Evolutionary conservation across 208 protist species (phyloP).

Genomic region (Trypanosoma vivax): DNA sequence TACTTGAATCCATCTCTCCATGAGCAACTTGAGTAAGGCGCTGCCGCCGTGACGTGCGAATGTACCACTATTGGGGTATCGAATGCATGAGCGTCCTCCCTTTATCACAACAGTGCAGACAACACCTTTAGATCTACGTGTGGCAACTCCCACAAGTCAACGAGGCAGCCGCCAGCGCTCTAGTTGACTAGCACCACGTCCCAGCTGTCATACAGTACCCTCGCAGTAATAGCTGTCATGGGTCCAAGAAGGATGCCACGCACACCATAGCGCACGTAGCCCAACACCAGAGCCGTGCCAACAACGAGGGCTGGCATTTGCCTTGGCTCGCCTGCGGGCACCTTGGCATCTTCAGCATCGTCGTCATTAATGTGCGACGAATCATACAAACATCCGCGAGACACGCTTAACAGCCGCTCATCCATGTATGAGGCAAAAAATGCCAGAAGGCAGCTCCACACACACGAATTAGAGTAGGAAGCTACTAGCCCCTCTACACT

Average conservation of each 20-base stretch:
- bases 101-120: too few species aligned
- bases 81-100: too few species aligned
- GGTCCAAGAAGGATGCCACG: conserved; percentile 60
- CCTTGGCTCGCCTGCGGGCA: conserved; percentile 19
- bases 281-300: conserved; percentile 48
- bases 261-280: conserved; percentile 55
- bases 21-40: too few species aligned
- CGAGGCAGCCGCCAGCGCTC: neutral
- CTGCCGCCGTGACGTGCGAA: too few species aligned
- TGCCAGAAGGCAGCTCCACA: conserved; percentile 25
- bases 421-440: conserved; percentile 38
- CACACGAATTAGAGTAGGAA: conserved; percentile 14
- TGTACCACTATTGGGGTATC: too few species aligned
- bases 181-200: conserved; percentile 29
- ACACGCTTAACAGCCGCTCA: conserved; percentile 66
- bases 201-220: conserved; percentile 73
- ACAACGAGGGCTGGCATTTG: conserved; percentile 55
- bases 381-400: conserved; percentile 31
- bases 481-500: conserved; percentile 12
- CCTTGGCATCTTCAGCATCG: too few species aligned
- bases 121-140: conserved; percentile 4
- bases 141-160: neutral
- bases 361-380: too few species aligned
- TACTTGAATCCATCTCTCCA: too few species aligned
- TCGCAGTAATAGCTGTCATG: conserved; percentile 63